Evolutionary conservation across 371 early-diverging fungal genomes (phyloP).

Genomic region (Syncephalastrum racemosum): DNA sequence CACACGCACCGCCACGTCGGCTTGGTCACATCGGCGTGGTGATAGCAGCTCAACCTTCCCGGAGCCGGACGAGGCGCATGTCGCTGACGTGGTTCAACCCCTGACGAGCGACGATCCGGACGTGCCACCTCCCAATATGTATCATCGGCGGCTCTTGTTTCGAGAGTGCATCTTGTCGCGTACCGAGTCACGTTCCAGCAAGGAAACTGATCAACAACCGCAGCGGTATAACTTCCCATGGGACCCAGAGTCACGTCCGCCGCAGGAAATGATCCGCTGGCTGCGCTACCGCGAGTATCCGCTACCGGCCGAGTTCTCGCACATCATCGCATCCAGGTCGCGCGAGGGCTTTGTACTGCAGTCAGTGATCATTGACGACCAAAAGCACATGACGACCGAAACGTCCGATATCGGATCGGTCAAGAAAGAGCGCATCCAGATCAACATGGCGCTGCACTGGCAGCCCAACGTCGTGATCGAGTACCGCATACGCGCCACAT

Average conservation of each 20-base stretch:
- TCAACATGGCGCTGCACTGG: slow-evolving; percentile 78
- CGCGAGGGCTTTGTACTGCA: slow-evolving; percentile 85
- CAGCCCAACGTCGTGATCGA: slow-evolving; percentile 86
- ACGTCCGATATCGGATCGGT: slow-evolving; percentile 24
- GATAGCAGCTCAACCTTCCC: no score
- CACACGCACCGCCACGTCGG: no score
- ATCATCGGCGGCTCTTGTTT: slow-evolving; percentile 33
- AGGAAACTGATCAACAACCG: slow-evolving; percentile 4
- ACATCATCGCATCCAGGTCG: slow-evolving; percentile 77
- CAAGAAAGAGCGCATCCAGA: slow-evolving; percentile 61
- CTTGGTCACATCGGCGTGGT: no score
- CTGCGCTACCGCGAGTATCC: slow-evolving; percentile 77
- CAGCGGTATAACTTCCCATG: slow-evolving; percentile 77
- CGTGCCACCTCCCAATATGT: slow-evolving; percentile 25
- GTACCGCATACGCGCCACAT: slow-evolving; percentile 70
- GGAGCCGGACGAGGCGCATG: no score
- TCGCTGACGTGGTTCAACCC: no score
- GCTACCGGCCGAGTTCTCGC: slow-evolving; percentile 64
- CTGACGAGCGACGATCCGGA: slow-evolving; percentile 7
- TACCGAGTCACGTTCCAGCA: background rate
- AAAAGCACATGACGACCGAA: slow-evolving; percentile 22
- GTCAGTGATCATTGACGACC: slow-evolving; percentile 52
- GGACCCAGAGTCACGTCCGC: slow-evolving; percentile 75
- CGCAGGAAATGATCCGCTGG: slow-evolving; percentile 73
- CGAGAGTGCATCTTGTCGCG: slow-evolving; percentile 28